Percentiles rank a stretch among this genome's conserved stretches.
Evolutionary conservation across 164 flowering plant genomes (phyloP).

Genomic region (Tetracentron sinense): DNA sequence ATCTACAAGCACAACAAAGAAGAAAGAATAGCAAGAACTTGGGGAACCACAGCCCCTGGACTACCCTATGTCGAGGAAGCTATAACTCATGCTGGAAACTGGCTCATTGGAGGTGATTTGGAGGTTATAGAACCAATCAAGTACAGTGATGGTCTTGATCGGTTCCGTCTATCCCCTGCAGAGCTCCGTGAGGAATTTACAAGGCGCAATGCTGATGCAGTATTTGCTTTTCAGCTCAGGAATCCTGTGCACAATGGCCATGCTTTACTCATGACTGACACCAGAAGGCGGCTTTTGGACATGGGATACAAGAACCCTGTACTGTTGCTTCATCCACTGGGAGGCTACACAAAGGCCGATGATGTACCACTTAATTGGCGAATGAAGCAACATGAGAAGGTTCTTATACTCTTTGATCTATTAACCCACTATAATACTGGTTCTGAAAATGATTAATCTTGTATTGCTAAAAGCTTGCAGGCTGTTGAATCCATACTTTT

Average conservation of each 20-base stretch:
- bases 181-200: conserved; percentile 72
- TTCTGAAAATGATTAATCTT: neutral
- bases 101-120: conserved; percentile 88
- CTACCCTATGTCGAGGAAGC: conserved; percentile 77
- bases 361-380: conserved; percentile 93
- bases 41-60: conserved; percentile 90
- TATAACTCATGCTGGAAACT: conserved; percentile 63
- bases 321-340: conserved; percentile 15
- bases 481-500: neutral
- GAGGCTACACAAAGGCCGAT: conserved; percentile 80
- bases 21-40: conserved; percentile 84
- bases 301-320: conserved; percentile 26
- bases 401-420: conserved; percentile 6
- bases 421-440: neutral
- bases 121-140: conserved; percentile 76
- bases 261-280: conserved; percentile 43
- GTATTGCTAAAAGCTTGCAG: neutral
- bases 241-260: conserved; percentile 98
- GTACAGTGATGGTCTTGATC: conserved; percentile 87
- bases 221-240: conserved; percentile 93
- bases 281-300: conserved; percentile 18
- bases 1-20: conserved; percentile 89
- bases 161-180: conserved; percentile 73
- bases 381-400: conserved; percentile 98
- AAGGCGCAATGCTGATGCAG: conserved; percentile 85